Evolutionary conservation across 2,329 filamentous ascomycete species (phyloP).

Genomic region (Xylaria sp.): DNA sequence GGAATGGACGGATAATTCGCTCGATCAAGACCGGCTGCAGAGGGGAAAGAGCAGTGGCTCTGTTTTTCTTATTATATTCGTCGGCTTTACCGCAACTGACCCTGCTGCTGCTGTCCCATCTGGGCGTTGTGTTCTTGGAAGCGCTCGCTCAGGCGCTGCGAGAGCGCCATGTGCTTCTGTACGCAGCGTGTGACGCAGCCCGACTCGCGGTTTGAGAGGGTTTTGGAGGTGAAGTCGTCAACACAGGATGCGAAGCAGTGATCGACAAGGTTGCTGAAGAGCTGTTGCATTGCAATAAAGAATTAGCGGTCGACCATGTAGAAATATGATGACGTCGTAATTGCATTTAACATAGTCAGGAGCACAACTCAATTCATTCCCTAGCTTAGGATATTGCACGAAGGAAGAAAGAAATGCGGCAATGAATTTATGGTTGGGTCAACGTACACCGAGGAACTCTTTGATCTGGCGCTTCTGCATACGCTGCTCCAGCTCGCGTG

Average conservation of each 20-base stretch:
- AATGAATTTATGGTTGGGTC: not conserved
- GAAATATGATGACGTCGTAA: not conserved
- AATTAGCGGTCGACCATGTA: slow-evolving; percentile 4
- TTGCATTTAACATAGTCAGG: not conserved
- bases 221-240: slow-evolving; percentile 98
- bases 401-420: not conserved
- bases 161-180: slow-evolving; percentile 93
- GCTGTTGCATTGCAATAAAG: slow-evolving; percentile 50
- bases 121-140: slow-evolving; percentile 78
- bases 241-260: slow-evolving; percentile 97
- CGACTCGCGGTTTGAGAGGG: slow-evolving; percentile 85
- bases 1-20: not conserved
- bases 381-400: not conserved
- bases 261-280: slow-evolving; percentile 76
- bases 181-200: slow-evolving; percentile 95
- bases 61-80: not conserved
- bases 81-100: slow-evolving; percentile 53
- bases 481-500: slow-evolving; percentile 91
- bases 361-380: not conserved
- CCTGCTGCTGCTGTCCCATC: slow-evolving; percentile 62
- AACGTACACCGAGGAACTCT: slow-evolving; percentile 96
- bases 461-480: slow-evolving; percentile 99
- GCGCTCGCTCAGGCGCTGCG: slow-evolving; percentile 88
- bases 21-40: not conserved
- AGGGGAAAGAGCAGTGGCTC: not conserved